Evolutionary conservation across 495 filamentous ascomycete genomes (phyloP), one percentile per base, ranked within the genome.

Genomic region (Penicillium atrosanguineum): DNA sequence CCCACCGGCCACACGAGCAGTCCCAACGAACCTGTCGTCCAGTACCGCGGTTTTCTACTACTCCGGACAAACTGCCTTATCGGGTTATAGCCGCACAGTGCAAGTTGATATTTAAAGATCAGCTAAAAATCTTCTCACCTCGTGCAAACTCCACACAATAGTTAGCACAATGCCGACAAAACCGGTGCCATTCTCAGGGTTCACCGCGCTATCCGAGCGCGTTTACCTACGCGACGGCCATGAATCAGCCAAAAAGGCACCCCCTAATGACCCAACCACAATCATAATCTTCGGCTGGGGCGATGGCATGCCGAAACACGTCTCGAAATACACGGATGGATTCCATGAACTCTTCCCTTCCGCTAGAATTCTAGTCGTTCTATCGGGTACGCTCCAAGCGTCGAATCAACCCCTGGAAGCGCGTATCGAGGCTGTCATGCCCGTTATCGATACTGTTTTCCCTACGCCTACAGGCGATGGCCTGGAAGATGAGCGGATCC

Each of bases 301-400:
- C 48, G 79, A 83, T 51, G 78, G 74, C 19, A 64, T 55, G 18
- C 75, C 79, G 0, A 80, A 80, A 45, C 62, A 81, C 55, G 64
- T 83, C n/a, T 52, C 67, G 53, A 83, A 83, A 56, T 83, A 82
- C 50, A 68, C 72, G 21, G 75, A 77, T 19, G 80, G 80, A 12
- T 83, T 73, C 59, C 64, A 69, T 25, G 62, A 68, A n/a, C 71
- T 82, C 9, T 82, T 68, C 51, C 80, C 80, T 0, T 53, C 54
- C 7, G 61, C 77, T 12, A 63, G 70, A 2, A 70, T 79, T 41
- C 53, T 83, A 11, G 73, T 79, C 20, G 69, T 80, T 38, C 69
- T 81, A 50, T 76, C 72, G 9, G 66, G 71, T 29, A 82, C 77
- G 23, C 62, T 79, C 11, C 68, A 70, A 5, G 74, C 77, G 11